Percentiles rank a stretch among this genome's conserved stretches.
Conservation (phyloP, 495 filamentous ascomycete species). For the Penicillium salamii region DNA sequence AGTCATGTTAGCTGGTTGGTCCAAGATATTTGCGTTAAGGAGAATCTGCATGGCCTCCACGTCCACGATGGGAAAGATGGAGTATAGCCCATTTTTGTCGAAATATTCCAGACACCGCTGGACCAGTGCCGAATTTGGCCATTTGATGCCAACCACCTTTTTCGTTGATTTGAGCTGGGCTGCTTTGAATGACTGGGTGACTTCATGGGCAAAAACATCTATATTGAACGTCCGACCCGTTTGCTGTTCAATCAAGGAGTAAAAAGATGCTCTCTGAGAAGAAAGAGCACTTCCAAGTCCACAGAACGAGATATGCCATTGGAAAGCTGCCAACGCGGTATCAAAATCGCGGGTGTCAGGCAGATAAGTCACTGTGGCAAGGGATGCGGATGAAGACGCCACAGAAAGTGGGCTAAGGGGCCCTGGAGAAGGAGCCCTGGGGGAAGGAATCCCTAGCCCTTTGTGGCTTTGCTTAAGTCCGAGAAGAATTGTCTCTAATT, state of each 20-base stretch:
- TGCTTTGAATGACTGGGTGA: slow-evolving; percentile 11
- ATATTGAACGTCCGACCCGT: slow-evolving; percentile 20
- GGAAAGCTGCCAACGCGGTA: slow-evolving; percentile 18
- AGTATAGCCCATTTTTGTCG: slow-evolving; percentile 19
- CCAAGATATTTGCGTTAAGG: slow-evolving; percentile 15
- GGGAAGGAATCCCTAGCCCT: background rate
- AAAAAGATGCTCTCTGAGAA: slow-evolving; percentile 15
- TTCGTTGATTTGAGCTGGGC: slow-evolving; percentile 1
- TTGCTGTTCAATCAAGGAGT: slow-evolving; percentile 15
- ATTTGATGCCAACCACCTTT: slow-evolving; percentile 8
- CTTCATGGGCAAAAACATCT: slow-evolving; percentile 18
- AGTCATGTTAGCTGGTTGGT: slow-evolving; percentile 3
- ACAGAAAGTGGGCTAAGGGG: background rate
- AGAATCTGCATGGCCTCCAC: slow-evolving; percentile 12
- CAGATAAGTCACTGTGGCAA: slow-evolving; percentile 3
- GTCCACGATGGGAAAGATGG: slow-evolving; percentile 26
- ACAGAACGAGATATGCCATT: slow-evolving; percentile 22
- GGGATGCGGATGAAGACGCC: background rate
- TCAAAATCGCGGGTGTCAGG: slow-evolving; percentile 20
- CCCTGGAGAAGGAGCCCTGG: slow-evolving; percentile 2
- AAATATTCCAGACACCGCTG: slow-evolving; percentile 22
- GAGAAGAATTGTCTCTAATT: slow-evolving; percentile 16
- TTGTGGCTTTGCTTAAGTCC: slow-evolving; percentile 1
- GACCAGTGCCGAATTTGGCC: slow-evolving; percentile 18
- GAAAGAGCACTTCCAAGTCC: slow-evolving; percentile 20